Percentiles rank a stretch among this genome's conserved stretches.
Evolutionary conservation across 352 stramenopile genomes (phyloP).

Genomic region (Blastocystis sp.): DNA sequence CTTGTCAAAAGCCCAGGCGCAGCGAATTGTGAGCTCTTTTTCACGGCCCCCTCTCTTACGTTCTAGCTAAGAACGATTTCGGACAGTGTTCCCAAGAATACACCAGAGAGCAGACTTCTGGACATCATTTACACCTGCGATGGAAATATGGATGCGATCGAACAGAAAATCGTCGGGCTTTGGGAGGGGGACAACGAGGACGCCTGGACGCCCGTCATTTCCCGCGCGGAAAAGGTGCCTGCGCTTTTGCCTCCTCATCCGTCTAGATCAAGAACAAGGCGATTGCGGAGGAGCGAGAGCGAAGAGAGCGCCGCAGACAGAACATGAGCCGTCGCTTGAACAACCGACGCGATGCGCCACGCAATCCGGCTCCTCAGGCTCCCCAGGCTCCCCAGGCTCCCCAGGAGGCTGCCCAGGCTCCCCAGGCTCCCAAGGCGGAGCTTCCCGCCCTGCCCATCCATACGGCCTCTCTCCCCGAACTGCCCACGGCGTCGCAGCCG

Average conservation of each 20-base stretch:
- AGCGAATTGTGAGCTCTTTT: constrained; percentile 58
- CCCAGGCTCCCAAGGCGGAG: not conserved
- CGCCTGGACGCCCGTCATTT: constrained; percentile 32
- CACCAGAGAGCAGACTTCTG: not conserved
- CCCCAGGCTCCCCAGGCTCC: not conserved
- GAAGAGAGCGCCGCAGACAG: constrained; percentile 2
- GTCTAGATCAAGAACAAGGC: constrained; percentile 45
- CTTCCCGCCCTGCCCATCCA: not conserved
- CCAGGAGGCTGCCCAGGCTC: not conserved
- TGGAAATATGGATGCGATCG: constrained; percentile 59
- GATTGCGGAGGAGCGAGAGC: constrained; percentile 10
- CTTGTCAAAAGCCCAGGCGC: constrained; percentile 7
- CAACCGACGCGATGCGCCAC: not conserved
- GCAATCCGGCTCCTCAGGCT: not conserved
- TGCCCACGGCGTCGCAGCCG: not conserved
- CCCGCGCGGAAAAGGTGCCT: constrained; percentile 25
- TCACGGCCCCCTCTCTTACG: not conserved
- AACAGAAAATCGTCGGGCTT: not conserved
- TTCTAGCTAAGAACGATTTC: constrained; percentile 46
- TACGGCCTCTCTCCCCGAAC: not conserved
- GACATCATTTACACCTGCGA: constrained; percentile 57
- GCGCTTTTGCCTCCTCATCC: not conserved
- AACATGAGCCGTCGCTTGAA: not conserved
- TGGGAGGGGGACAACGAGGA: constrained; percentile 43
- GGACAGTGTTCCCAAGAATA: not conserved